These are phyloP conservation scores for Conringia planisiliqua DNA, from an alignment of 345 rosid genomes.

Conservation along the genomic window DNA sequence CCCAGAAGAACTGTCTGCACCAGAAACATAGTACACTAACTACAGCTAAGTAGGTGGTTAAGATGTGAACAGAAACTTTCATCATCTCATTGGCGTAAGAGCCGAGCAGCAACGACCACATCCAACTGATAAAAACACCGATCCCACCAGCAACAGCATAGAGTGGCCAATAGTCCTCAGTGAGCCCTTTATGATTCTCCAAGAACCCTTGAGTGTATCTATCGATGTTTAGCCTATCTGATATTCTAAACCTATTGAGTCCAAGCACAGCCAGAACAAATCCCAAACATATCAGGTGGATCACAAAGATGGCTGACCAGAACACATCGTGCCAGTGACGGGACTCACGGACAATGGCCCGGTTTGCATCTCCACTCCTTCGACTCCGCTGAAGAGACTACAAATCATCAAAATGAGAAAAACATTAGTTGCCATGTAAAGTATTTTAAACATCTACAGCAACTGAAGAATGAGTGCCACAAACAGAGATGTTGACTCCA, in stretches of 20 bases:
- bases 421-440: not conserved
- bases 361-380: slow-evolving; percentile 48
- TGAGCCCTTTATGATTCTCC: slow-evolving; percentile 47
- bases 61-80: slow-evolving; percentile 85
- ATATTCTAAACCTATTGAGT: slow-evolving; percentile 60
- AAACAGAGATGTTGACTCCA: not conserved
- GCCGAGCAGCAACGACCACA: slow-evolving; percentile 76
- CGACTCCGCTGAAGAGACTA: slow-evolving; percentile 66
- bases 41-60: slow-evolving; percentile 89
- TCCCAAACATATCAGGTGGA: slow-evolving; percentile 67
- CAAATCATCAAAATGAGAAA: not conserved
- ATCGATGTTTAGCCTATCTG: slow-evolving; percentile 77
- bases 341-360: slow-evolving; percentile 41
- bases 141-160: slow-evolving; percentile 80
- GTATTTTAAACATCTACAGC: not conserved
- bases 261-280: slow-evolving; percentile 63
- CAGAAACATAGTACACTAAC: slow-evolving; percentile 90
- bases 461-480: not conserved
- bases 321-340: slow-evolving; percentile 92
- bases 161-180: slow-evolving; percentile 91
- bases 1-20: slow-evolving; percentile 75
- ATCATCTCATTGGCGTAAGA: slow-evolving; percentile 77
- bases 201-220: slow-evolving; percentile 44
- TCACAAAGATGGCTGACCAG: slow-evolving; percentile 73
- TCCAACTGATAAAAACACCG: slow-evolving; percentile 68